These are phyloP conservation scores for Massarina eburnea DNA, from an alignment of 2,329 filamentous ascomycete genomes.

Conservation along the genomic window DNA sequence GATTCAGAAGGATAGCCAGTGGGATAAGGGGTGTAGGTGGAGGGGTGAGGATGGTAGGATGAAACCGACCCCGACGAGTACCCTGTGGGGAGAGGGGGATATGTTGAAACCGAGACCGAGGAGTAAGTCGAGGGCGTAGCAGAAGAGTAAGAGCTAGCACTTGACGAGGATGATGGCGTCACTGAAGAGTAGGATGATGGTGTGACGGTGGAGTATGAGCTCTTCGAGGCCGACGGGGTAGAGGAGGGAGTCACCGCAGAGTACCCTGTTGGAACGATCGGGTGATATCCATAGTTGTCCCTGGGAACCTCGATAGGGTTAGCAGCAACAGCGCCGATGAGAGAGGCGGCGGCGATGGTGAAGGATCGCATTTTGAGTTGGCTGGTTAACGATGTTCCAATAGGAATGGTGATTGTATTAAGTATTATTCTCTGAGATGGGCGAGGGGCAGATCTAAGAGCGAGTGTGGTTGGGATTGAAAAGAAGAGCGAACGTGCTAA, in stretches of 20 bases:
- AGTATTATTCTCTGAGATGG: conserved; percentile 24
- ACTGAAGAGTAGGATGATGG: conserved; percentile 6
- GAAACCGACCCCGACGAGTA: neutral
- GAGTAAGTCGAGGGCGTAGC: neutral
- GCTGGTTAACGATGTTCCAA: conserved; percentile 7
- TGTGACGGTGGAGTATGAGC: conserved; percentile 1
- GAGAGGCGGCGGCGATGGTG: conserved; percentile 31
- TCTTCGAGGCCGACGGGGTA: neutral
- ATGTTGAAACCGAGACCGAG: neutral
- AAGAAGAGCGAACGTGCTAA: conserved; percentile 32
- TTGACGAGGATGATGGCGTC: neutral
- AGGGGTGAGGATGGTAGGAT: neutral
- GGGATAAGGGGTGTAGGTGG: conserved; percentile 3
- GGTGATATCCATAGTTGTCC: conserved; percentile 16
- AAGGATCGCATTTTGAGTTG: conserved; percentile 35
- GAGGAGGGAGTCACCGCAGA: conserved; percentile 8
- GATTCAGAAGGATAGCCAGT: neutral
- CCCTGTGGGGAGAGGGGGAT: conserved; percentile 1
- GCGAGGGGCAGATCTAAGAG: conserved; percentile 16
- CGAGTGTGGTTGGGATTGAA: conserved; percentile 31
- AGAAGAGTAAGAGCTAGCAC: conserved; percentile 5
- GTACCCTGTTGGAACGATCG: conserved; percentile 6
- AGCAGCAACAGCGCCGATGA: conserved; percentile 34
- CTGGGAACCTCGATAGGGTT: conserved; percentile 24
- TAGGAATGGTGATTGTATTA: conserved; percentile 20